Evolutionary conservation across 2,329 filamentous ascomycete species (phyloP).

Genomic region (Lachnellula occidentalis): DNA sequence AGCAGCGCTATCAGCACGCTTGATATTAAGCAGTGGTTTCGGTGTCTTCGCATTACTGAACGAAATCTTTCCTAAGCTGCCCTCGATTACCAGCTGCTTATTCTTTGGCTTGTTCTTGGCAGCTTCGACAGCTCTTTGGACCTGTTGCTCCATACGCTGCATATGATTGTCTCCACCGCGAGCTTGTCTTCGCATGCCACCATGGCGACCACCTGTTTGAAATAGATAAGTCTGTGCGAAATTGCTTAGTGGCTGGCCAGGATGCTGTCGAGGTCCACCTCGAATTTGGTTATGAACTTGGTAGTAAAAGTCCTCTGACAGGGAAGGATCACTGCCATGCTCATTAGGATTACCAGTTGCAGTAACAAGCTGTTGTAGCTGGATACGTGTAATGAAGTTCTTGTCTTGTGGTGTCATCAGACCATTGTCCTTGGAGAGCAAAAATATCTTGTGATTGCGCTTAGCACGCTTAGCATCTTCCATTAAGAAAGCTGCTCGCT

Average conservation of each 20-base stretch:
- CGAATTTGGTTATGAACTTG: conserved; percentile 95
- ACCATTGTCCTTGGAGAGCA: conserved; percentile 89
- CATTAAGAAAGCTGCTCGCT: conserved; percentile 75
- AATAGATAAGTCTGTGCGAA: conserved; percentile 98
- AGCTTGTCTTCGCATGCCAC: conserved; percentile 66
- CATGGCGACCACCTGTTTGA: conserved; percentile 82
- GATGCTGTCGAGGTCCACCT: conserved; percentile 81
- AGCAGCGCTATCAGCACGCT: conserved; percentile 68
- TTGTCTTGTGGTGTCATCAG: conserved; percentile 99
- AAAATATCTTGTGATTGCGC: conserved; percentile 95
- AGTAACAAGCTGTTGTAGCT: conserved; percentile 90
- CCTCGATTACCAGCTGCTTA: conserved; percentile 92
- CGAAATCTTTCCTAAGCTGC: conserved; percentile 93
- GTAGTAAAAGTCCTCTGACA: conserved; percentile 96
- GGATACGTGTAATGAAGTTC: conserved; percentile 97
- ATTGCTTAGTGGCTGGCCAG: conserved; percentile 87
- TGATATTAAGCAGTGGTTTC: conserved; percentile 91
- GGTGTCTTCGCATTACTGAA: conserved; percentile 99
- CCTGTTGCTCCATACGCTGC: conserved; percentile 98
- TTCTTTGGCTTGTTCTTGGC: conserved; percentile 98
- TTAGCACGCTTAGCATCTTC: conserved; percentile 95
- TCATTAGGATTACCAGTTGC: conserved; percentile 85
- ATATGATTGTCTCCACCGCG: conserved; percentile 92
- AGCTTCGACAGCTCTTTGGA: conserved; percentile 92
- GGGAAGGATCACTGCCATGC: conserved; percentile 69